These are phyloP conservation scores for Penicillium pancosmium DNA, from an alignment of 495 filamentous ascomycete species.

Conservation along the genomic window DNA sequence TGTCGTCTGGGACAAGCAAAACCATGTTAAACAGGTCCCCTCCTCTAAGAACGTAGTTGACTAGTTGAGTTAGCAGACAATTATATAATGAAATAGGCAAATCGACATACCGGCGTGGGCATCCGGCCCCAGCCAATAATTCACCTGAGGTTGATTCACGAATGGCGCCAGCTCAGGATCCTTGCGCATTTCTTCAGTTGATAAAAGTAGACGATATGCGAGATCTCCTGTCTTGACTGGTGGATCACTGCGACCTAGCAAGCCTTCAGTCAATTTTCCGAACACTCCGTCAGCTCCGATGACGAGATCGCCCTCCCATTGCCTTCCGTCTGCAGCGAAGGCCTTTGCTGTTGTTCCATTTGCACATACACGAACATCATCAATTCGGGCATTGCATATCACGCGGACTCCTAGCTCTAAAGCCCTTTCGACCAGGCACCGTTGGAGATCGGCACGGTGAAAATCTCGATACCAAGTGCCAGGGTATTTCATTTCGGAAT, in stretches of 20 bases:
- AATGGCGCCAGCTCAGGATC: conserved; percentile 57
- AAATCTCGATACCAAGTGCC: conserved; percentile 62
- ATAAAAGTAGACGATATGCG: conserved; percentile 65
- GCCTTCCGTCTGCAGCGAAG: conserved; percentile 30
- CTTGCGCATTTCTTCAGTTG: conserved; percentile 44
- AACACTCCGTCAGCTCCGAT: conserved; percentile 63
- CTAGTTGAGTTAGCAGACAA: conserved; percentile 23
- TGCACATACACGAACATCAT: conserved; percentile 35
- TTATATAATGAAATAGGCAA: not conserved
- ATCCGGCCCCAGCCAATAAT: conserved; percentile 72
- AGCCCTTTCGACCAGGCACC: conserved; percentile 53
- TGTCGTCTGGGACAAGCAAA: conserved; percentile 68
- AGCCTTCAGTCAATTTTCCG: conserved; percentile 42
- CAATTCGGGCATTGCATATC: conserved; percentile 45
- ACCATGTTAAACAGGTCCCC: conserved; percentile 70
- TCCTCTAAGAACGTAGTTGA: conserved; percentile 63
- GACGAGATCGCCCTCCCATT: conserved; percentile 54
- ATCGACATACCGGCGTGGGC: conserved; percentile 50
- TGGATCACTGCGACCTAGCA: conserved; percentile 39
- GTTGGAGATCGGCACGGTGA: conserved; percentile 60
- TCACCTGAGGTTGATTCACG: conserved; percentile 57
- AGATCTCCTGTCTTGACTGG: conserved; percentile 66
- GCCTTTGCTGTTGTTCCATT: conserved; percentile 31
- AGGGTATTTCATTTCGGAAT: conserved; percentile 44
- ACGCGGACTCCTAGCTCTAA: conserved; percentile 53